Base-by-base conservation (phyloP, 2,329 filamentous ascomycete genomes). In the Stachybotrys chartarum region DNA sequence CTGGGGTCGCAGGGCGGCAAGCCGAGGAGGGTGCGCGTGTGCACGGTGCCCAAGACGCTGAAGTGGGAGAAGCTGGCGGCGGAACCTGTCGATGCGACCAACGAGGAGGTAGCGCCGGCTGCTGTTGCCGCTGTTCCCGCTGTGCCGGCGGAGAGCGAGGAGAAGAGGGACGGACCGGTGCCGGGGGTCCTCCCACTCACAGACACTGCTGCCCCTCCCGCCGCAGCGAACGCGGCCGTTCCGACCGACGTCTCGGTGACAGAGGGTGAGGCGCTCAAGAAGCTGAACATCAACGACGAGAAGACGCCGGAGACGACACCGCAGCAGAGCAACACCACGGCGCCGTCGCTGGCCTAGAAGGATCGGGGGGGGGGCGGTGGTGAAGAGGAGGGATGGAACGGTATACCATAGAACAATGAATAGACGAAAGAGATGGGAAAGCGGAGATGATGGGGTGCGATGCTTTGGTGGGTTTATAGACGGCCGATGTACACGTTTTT, bases 1-100 rank as follows among this genome's bases (percentile, higher is more conserved):
- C 72, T 79, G 8, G 84, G 84, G 2, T 74, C 70, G 53, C 68
- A 72, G 52, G 70, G 72, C 4, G 76, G 78, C 14, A 68, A 74
- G 58, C 67, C 75, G 55, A 72, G 79, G 55, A 64, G 66, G 14
- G 78, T 79, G 63, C 68, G 70, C 48, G 71, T 85, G 39, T 81
- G 80, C 64, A 80, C 75, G 7, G 67, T 85, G 10, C 74, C 76
- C 24, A 77, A 72, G 66, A 70, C 68, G 5, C 78, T 39, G 57
- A 56, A 52, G 31, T 57, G 48, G 46, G 30, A 47, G 51, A 56
- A 32, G 31, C 58, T 35, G 17, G 24, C 42, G 52, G 11, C 24
- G 16, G 32, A 54, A 18, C 24, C 24, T 17, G 49, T 61, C 45
- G 16, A 56, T 4, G 39, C 51, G 3, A 56, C 60, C 16, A 56